These are phyloP conservation scores for Zygoascus tannicola DNA, from an alignment of 805 yeast species.

Conservation along the genomic window DNA sequence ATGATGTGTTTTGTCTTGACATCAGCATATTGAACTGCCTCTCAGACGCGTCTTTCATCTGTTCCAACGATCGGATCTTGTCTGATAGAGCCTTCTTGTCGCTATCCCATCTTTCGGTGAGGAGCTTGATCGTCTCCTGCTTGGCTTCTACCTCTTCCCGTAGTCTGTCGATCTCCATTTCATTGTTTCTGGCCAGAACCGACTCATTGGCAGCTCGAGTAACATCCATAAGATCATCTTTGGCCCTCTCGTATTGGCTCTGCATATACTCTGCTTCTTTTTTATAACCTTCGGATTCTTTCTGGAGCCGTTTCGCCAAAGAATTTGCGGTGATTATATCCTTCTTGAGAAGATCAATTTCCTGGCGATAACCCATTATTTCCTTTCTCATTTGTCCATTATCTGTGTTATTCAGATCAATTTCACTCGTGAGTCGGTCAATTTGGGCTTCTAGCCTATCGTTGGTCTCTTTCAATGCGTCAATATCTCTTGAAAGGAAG, in stretches of 20 bases:
- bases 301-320: background rate
- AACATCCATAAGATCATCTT: conserved; percentile 2
- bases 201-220: conserved; percentile 6
- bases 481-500: background rate
- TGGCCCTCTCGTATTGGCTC: conserved; percentile 7
- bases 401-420: background rate
- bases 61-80: conserved; percentile 8
- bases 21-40: conserved; percentile 10
- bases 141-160: conserved; percentile 20
- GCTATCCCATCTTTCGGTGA: conserved; percentile 9
- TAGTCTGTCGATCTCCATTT: conserved; percentile 19
- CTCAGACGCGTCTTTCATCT: conserved; percentile 19
- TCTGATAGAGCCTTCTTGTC: background rate
- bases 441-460: background rate
- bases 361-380: background rate
- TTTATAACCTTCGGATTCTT: background rate
- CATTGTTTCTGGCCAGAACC: conserved; percentile 4
- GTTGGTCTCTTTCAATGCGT: background rate
- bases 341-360: background rate
- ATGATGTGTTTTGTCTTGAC: conserved; percentile 10
- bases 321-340: conserved; percentile 1
- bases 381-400: background rate
- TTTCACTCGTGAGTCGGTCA: background rate
- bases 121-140: conserved; percentile 30
- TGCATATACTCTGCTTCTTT: conserved; percentile 4